These are phyloP conservation scores for Simplicillium aogashimaense DNA, from an alignment of 2,329 filamentous ascomycete genomes.

Conservation along the genomic window DNA sequence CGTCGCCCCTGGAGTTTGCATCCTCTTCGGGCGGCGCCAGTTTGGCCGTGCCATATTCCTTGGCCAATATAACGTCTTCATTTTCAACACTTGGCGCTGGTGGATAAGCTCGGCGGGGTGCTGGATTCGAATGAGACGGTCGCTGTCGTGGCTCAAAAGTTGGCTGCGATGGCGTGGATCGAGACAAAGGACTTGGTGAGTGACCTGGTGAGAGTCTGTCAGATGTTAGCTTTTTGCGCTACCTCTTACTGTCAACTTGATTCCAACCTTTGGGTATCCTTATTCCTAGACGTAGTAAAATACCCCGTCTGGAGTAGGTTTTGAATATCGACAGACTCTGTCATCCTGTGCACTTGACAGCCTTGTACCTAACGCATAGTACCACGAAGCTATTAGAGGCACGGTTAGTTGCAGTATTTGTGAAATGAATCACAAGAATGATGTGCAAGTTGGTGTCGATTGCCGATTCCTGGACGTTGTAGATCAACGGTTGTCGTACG, in stretches of 20 bases:
- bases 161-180: background rate
- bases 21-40: conserved; percentile 36
- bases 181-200: background rate
- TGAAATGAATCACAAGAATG: too few relatives aligned
- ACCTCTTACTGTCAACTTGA: too few relatives aligned
- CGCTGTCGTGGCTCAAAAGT: background rate
- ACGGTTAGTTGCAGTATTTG: too few relatives aligned
- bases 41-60: conserved; percentile 39
- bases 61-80: conserved; percentile 50
- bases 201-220: background rate
- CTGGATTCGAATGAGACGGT: background rate
- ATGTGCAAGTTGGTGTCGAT: too few relatives aligned
- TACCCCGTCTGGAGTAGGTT: conserved; percentile 38
- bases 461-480: too few relatives aligned
- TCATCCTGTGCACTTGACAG: conserved; percentile 24
- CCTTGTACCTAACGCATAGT: conserved; percentile 5
- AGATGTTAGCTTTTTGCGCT: background rate
- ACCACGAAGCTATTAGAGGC: background rate
- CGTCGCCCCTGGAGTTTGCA: conserved; percentile 48
- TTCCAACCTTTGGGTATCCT: background rate
- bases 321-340: conserved; percentile 31
- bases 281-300: conserved; percentile 36
- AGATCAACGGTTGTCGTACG: too few relatives aligned
- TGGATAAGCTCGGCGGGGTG: conserved; percentile 29
- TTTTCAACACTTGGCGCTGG: conserved; percentile 62